Evolutionary conservation across 2,329 filamentous ascomycete species (phyloP), one percentile per base, ranked within the genome.

Genomic region (Aspergillus latus): DNA sequence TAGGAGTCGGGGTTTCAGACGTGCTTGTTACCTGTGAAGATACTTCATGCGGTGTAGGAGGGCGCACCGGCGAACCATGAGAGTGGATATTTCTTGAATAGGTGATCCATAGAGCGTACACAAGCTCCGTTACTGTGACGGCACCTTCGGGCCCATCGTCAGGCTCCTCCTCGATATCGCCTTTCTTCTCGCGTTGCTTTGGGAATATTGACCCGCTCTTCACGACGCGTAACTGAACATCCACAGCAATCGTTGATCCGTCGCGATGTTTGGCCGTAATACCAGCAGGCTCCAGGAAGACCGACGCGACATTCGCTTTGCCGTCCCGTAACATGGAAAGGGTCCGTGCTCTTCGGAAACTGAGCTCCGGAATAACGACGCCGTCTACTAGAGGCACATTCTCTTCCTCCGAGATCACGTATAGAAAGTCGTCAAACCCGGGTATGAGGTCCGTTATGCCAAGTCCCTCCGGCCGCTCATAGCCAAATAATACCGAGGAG

Each of bases 351-450:
- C 92, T 87, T 56, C 94, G 86, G 76, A 99, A 97, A 68, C 90
- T 95, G 70, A 97, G 92, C 72, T 99, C 94, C 1, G 94, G 92
- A 54, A 99, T 88, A 13, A 99, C 92, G 66, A 97, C 92, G n/a
- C 94, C 94, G 72, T 99, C 94, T 9, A 89, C 83, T 28, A 97
- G 79, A 50, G 87, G 82, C 49, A 97, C 82, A 40, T 90, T 87
- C 64, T 99, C 92, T 69, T 97, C 91, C 54, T 96, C 88, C 4
- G 86, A 90, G 66, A 99, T 79, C 29, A 95, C 85, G 42, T 85
- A 81, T 49, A 99, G 78, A 44, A 96, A 87, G 62, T 86, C 88
- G 72, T 95, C 90, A 67, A 99, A 97, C 44, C 87, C 85, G 0
- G 93, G 92, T 29, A 99, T 88, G 34, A 99, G 77, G 29, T 90